Base-by-base conservation (phyloP, 2,329 filamentous ascomycete genomes). In the Cercospora zeae-maydis region DNA sequence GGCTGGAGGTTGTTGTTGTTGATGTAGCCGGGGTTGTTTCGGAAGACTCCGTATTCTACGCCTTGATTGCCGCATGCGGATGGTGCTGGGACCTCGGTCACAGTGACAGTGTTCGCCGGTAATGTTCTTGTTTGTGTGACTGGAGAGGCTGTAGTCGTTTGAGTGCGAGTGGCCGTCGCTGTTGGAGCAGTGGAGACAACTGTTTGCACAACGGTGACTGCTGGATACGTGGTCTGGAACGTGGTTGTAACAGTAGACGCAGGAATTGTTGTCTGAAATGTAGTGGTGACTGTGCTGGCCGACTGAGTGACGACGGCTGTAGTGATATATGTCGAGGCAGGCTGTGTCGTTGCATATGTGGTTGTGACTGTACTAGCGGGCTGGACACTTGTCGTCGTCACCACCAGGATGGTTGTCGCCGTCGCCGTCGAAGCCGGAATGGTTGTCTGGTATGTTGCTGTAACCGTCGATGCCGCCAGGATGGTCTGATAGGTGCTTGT, bases 31-130 rank as follows among this genome's bases (percentile, higher is more conserved):
- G 63, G 64, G 19, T 62, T 59, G 62, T 66, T 66, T 24, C 24
- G 39, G 42, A 60, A 58, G 2, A 56, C 64, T 19, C 47, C 64
- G 51, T 62, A 66, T 31, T 64, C 55, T 27, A 64, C 51, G 27
- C 64, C 64, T 60, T 64, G 62, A 21, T 66, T 66, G 27, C 37
- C 52, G 62, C 64, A 66, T 16, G 53, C n/a, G 24, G 55, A 54
- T 19, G 64, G 62, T 9, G 64, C 58, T 30, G 58, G 53, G 13
- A 45, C 14, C 14, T 34, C 21, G 34, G 54, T 24, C 19, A 49
- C 45, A 1, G 47, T 24, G 9, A 27, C 34, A 1, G 36, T 37
- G 19, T 11, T 53, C 6, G 33, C 14, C 3, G 58, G 37, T 9
- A 59, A 45, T 36, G 30, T 59, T 34, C 33, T 31, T 10, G 58